Percentiles rank a stretch among this genome's conserved stretches.
These are phyloP conservation scores for Starmerella bacillaris DNA, from an alignment of 805 yeast genomes.

Conservation along the genomic window DNA sequence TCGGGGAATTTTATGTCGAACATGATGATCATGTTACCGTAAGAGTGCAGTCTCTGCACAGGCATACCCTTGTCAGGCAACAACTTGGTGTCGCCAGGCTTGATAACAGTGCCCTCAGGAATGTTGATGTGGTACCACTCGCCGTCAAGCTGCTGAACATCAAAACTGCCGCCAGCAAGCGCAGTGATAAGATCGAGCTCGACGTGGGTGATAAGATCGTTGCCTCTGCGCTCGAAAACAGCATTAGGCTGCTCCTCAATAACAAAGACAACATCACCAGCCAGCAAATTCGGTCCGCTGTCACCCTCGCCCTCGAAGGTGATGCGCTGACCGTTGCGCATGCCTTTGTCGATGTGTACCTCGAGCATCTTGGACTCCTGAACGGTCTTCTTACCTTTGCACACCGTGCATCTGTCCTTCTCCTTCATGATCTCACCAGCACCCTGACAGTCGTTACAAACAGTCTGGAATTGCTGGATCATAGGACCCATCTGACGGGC, in stretches of 20 bases:
- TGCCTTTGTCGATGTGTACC: conserved; percentile 92
- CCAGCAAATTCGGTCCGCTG: conserved; percentile 82
- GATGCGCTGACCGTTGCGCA: conserved; percentile 83
- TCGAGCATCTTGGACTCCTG: conserved; percentile 83
- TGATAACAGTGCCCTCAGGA: conserved; percentile 79
- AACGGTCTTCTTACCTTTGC: conserved; percentile 76
- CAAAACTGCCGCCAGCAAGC: conserved; percentile 85
- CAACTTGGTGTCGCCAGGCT: conserved; percentile 68
- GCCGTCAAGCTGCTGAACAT: conserved; percentile 77
- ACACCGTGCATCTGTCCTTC: conserved; percentile 70
- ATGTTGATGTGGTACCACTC: conserved; percentile 71
- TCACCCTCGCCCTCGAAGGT: conserved; percentile 93
- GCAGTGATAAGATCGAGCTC: conserved; percentile 87
- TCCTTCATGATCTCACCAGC: conserved; percentile 75
- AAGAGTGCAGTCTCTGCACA: conserved; percentile 66
- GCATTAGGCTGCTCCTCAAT: conserved; percentile 80
- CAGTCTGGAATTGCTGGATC: conserved; percentile 93
- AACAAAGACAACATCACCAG: conserved; percentile 91
- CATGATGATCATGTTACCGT: conserved; percentile 71
- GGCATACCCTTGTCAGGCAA: conserved; percentile 97
- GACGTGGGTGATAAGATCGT: conserved; percentile 68
- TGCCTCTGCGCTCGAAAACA: conserved; percentile 68
- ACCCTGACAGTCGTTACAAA: conserved; percentile 84
- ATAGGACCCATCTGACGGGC: conserved; percentile 99
- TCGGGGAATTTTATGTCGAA: conserved; percentile 82